These are phyloP conservation scores for Scopulariopsis brevicaulis DNA, from an alignment of 2,329 filamentous ascomycete genomes.

Conservation along the genomic window DNA sequence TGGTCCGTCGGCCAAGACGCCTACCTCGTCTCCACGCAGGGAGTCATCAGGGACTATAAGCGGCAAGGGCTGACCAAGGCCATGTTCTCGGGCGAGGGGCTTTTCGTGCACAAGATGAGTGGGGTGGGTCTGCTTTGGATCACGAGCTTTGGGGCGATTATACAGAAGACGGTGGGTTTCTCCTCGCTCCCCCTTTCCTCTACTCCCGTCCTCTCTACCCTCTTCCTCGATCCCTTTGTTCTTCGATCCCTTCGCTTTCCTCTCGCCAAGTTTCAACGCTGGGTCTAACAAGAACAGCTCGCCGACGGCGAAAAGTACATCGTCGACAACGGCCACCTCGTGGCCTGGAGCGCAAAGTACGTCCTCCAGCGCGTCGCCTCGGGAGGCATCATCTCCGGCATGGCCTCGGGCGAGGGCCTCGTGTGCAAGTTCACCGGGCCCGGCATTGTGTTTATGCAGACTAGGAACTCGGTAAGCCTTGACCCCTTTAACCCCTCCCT, in stretches of 20 bases:
- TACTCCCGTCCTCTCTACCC: neutral
- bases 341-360: conserved; percentile 96
- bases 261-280: neutral
- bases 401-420: conserved; percentile 74
- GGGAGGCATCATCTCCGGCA: conserved; percentile 82
- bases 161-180: conserved; percentile 80
- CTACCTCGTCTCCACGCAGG: conserved; percentile 76
- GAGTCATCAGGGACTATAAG: conserved; percentile 81
- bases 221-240: neutral
- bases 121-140: conserved; percentile 80
- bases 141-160: conserved; percentile 87
- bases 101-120: conserved; percentile 80
- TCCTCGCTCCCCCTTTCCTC: no score
- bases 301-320: conserved; percentile 73
- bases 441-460: conserved; percentile 87
- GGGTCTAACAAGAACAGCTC: conserved; percentile 23
- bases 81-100: conserved; percentile 85
- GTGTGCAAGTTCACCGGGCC: conserved; percentile 93
- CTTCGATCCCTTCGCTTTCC: neutral
- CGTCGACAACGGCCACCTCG: conserved; percentile 84
- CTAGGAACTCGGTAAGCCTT: conserved; percentile 61
- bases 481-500: neutral
- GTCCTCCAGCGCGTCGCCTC: conserved; percentile 80
- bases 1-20: conserved; percentile 85
- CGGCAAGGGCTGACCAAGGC: conserved; percentile 78